phyloP scores from a whole-genome alignment of 2,329 filamentous ascomycete genomes.

The Tympanopsis confertula region DNA sequence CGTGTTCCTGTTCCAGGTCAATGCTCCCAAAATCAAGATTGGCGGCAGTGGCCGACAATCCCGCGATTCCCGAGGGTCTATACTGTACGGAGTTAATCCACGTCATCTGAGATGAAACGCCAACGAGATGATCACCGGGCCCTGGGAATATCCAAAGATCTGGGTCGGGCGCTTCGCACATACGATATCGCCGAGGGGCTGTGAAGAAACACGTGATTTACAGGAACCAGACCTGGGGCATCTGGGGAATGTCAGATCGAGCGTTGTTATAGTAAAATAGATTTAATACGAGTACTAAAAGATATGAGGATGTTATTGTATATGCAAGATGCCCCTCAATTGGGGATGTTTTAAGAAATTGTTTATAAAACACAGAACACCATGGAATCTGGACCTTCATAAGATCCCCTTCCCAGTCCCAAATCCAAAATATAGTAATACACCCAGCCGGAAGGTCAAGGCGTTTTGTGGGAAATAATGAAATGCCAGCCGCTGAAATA shows the following conservation, averaged over 20 bases:
- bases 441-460: neutral
- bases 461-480: neutral
- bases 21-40: no score
- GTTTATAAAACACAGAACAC: no score
- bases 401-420: neutral
- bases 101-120: no score
- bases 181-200: neutral
- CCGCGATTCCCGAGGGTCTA: no score
- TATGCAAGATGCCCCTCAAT: no score
- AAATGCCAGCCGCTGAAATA: no score
- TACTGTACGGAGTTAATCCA: no score
- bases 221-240: neutral
- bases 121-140: neutral
- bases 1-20: no score
- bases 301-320: no score
- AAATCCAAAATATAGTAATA: neutral
- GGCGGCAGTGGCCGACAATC: no score
- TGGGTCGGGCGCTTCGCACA: neutral
- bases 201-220: neutral
- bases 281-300: neutral
- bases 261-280: neutral
- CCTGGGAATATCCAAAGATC: neutral
- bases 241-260: neutral
- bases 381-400: no score
- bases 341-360: no score